A percentile compares a stretch with the other conserved stretches of the same genome.
These are phyloP conservation scores for Pleurotus salmoneostramineus DNA, from an alignment of 768 basidiomycete species.

Conservation along the genomic window DNA sequence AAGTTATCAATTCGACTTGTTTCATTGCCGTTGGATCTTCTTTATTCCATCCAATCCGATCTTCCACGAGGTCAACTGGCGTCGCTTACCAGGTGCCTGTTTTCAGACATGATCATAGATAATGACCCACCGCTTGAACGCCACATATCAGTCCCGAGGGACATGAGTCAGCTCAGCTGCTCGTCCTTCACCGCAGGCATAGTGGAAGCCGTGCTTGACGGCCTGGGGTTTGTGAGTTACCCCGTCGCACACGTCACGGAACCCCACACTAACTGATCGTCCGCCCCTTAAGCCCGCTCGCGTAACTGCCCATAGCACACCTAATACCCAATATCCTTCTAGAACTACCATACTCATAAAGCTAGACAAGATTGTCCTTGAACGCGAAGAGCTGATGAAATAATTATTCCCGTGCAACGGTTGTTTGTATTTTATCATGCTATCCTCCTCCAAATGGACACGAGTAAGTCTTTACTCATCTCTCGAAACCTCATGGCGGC, in stretches of 20 bases:
- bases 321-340: conserved; percentile 72
- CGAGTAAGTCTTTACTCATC: too few relatives aligned
- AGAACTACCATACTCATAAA: conserved; percentile 98
- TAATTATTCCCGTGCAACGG: conserved; percentile 22
- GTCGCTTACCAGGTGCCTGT: neutral
- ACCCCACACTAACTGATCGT: neutral
- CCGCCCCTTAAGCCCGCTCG: conserved; percentile 71
- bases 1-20: conserved; percentile 18
- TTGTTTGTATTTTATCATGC: neutral
- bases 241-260: neutral
- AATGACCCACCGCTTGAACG: conserved; percentile 93
- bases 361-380: conserved; percentile 87
- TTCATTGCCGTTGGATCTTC: neutral
- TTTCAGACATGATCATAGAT: conserved; percentile 93
- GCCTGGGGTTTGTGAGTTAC: conserved; percentile 84
- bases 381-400: conserved; percentile 90
- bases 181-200: conserved; percentile 98
- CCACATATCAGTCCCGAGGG: conserved; percentile 89
- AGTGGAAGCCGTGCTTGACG: conserved; percentile 95
- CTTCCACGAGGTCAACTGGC: neutral
- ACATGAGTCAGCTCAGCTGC: conserved; percentile 91
- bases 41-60: conserved; percentile 3
- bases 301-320: conserved; percentile 94
- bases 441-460: too few relatives aligned
- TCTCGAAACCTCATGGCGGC: too few relatives aligned